Evolutionary conservation across 108 stramenopile genomes (phyloP).

Genomic region (Discostella pseudostelligera): DNA sequence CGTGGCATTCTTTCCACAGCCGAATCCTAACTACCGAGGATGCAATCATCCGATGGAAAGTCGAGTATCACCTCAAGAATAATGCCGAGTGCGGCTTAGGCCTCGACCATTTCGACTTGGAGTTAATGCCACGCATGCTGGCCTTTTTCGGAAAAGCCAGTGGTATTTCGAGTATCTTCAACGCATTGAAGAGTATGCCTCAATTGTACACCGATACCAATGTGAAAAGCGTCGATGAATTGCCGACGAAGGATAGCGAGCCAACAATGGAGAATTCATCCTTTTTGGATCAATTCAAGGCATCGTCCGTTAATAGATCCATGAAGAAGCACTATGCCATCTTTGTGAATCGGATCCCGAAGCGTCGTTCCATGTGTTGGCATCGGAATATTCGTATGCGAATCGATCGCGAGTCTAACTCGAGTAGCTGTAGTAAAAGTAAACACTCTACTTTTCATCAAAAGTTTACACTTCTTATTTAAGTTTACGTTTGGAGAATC

Average conservation of each 20-base stretch:
- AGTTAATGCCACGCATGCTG: constrained; percentile 15
- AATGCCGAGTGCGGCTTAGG: background rate
- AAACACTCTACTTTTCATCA: background rate
- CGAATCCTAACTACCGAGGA: background rate
- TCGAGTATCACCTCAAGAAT: background rate
- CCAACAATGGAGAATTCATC: background rate
- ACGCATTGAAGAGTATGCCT: constrained; percentile 14
- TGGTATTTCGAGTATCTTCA: constrained; percentile 15
- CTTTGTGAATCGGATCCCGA: constrained; percentile 9
- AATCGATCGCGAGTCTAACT: background rate
- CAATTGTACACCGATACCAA: constrained; percentile 5
- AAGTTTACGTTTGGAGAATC: too few species aligned
- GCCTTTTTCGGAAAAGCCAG: constrained; percentile 11
- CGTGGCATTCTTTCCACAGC: background rate
- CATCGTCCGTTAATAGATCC: constrained; percentile 3
- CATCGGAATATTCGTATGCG: constrained; percentile 2
- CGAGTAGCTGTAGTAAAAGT: background rate
- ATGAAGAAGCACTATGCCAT: constrained; percentile 1
- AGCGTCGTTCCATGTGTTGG: constrained; percentile 5
- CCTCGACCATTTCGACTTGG: constrained; percentile 10
- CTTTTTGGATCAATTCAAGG: constrained; percentile 7
- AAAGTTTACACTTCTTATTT: background rate
- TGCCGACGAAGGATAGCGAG: background rate
- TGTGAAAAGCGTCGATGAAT: background rate
- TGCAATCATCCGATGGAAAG: constrained; percentile 12